These are phyloP conservation scores for Cladosporium sp. DNA, from an alignment of 2,329 filamentous ascomycete genomes.

Conservation along the genomic window DNA sequence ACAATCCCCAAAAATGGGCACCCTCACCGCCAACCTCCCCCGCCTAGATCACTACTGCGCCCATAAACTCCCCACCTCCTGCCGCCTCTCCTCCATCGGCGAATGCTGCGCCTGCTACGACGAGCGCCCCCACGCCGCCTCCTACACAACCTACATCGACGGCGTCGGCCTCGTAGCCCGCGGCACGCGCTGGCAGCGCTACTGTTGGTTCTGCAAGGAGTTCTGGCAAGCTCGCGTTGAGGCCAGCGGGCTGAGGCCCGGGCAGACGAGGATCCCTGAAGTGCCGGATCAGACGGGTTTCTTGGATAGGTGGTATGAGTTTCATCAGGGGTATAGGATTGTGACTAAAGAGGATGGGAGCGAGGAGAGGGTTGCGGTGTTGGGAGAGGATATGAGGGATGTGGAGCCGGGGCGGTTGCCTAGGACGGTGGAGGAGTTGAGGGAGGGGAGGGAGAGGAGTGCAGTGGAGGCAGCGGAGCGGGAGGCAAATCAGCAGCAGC, in stretches of 20 bases:
- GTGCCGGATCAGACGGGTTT: conserved; percentile 52
- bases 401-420: conserved; percentile 52
- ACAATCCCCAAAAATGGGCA: conserved; percentile 30
- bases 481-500: not conserved
- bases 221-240: conserved; percentile 53
- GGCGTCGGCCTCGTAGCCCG: conserved; percentile 53
- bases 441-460: conserved; percentile 38
- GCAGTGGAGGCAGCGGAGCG: conserved; percentile 25
- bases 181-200: conserved; percentile 53
- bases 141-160: conserved; percentile 52
- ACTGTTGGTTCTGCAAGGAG: conserved; percentile 56
- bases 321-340: conserved; percentile 50
- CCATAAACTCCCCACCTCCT: conserved; percentile 37
- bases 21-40: conserved; percentile 30
- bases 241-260: conserved; percentile 45
- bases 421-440: conserved; percentile 49
- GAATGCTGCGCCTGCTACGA: conserved; percentile 38
- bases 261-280: conserved; percentile 50
- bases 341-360: conserved; percentile 45
- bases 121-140: conserved; percentile 42
- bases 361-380: conserved; percentile 48
- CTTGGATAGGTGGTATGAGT: conserved; percentile 52
- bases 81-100: conserved; percentile 35
- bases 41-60: conserved; percentile 34
- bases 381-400: conserved; percentile 51